These are phyloP conservation scores for Entomophthora muscae DNA, from an alignment of 371 early-diverging fungal genomes.

Conservation along the genomic window DNA sequence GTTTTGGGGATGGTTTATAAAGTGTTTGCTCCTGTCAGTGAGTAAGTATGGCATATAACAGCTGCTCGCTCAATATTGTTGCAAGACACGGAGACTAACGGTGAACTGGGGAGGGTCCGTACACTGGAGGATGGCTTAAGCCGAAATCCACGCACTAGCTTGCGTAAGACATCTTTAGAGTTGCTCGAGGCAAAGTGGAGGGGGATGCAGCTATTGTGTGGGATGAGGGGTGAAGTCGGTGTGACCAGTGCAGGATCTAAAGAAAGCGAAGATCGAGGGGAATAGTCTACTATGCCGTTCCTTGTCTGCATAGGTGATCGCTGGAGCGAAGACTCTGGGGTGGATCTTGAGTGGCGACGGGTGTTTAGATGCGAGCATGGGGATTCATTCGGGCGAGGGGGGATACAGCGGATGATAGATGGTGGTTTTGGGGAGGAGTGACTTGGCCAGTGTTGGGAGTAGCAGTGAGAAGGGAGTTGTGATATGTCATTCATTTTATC, in stretches of 20 bases:
- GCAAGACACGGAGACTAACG: no score
- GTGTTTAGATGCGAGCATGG: not conserved
- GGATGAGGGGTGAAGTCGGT: not conserved
- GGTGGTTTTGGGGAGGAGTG: not conserved
- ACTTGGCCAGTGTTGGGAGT: not conserved
- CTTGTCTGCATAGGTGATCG: not conserved
- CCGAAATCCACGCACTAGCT: no score
- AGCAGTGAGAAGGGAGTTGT: not conserved
- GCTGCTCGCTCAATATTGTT: no score
- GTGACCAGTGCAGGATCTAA: not conserved
- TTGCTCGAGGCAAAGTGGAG: no score
- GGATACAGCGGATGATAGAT: not conserved
- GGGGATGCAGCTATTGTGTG: no score
- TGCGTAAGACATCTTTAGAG: no score
- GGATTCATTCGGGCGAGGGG: no score
- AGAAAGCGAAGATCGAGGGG: not conserved
- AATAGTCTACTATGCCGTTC: conserved; percentile 1
- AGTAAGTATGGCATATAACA: no score
- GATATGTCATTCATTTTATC: not conserved
- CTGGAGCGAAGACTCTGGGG: not conserved
- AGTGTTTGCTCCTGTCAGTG: no score
- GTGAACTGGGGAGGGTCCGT: no score
- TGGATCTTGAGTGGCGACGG: not conserved
- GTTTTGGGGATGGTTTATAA: no score
- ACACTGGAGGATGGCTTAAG: no score